These are phyloP conservation scores for Lactarius vividus DNA, from an alignment of 768 basidiomycete species.

Conservation along the genomic window DNA sequence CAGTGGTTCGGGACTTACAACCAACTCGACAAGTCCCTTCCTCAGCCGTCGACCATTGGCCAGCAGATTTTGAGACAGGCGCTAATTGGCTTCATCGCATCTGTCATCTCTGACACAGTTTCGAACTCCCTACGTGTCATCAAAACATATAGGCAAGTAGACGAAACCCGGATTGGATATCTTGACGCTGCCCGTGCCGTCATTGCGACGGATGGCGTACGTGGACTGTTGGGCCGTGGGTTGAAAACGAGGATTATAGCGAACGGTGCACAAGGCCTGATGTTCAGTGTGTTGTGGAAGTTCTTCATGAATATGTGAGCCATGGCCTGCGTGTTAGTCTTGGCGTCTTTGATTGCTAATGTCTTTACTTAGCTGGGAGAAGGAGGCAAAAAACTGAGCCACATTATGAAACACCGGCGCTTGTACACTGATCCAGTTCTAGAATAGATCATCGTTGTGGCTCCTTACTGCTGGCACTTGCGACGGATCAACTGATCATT, in stretches of 20 bases:
- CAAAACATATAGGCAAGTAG: slow-evolving; percentile 94
- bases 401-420: background rate
- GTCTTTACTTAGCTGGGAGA: slow-evolving; percentile 16
- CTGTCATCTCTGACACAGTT: slow-evolving; percentile 78
- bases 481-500: background rate
- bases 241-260: slow-evolving; percentile 85
- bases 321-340: background rate
- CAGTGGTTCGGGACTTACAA: slow-evolving; percentile 89
- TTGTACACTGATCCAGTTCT: background rate
- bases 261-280: slow-evolving; percentile 87
- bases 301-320: slow-evolving; percentile 84
- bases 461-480: background rate
- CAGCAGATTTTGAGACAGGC: slow-evolving; percentile 75
- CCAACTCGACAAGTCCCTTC: slow-evolving; percentile 63
- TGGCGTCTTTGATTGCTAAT: background rate
- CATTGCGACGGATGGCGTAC: slow-evolving; percentile 69
- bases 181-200: slow-evolving; percentile 73
- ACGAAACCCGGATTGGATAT: slow-evolving; percentile 79
- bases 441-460: background rate
- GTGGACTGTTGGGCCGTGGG: slow-evolving; percentile 83
- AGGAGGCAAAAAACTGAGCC: slow-evolving; percentile 4
- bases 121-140: slow-evolving; percentile 90
- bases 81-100: slow-evolving; percentile 88
- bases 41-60: slow-evolving; percentile 47
- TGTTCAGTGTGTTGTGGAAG: slow-evolving; percentile 92